Base-by-base conservation (phyloP, 2,329 filamentous ascomycete genomes). In the Aspergillus uvarum region DNA sequence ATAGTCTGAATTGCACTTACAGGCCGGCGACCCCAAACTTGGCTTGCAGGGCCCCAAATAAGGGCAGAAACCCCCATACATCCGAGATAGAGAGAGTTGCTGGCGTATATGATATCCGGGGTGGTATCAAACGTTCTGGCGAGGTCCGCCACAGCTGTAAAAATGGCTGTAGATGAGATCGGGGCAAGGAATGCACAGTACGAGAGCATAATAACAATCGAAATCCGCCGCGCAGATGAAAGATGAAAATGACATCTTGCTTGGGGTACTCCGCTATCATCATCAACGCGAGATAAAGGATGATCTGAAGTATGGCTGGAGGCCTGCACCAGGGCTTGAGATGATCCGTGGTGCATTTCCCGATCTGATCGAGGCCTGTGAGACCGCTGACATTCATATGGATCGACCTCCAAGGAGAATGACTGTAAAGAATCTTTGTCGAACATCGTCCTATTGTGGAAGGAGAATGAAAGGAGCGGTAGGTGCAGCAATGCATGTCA, bases 131-230 rank as follows among this genome's bases (percentile, higher is more conserved):
- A 91, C 7, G 85, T 86, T 4, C 71, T 72, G 1, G 89, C 89
- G 5, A 94, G 87, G 72, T 94, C 90, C 1, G 90, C 89, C 1
- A 89, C 85, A 2, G 89, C 90, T 1, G 89, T 83, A 12, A 94
- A 76, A 8, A 93, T 85, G 1, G 88, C 87, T 0, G 90, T 93
- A 44, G 87, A 90, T 2, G 87, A 89, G 24, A 91, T 84, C 0
- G 91, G 91, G 1, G 90, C 87, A 49, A 94, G 79, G 64, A 94
- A 91, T 26, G 88, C 86, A 75, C 89, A 92, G 70, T 88, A 90
- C 0, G 89, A 88, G 55, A 93, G 76, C 5, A 92, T 82, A 10
- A 80, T 78, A 16, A 92, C 87, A 55, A 94, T 89, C 62, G 86
- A 69, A 2, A 81, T 71, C 74, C 94, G 95, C 47, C 87, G 83